Evolutionary conservation across 2,329 filamentous ascomycete species (phyloP), one percentile per base, ranked within the genome.

Genomic region (Cercospora beticola): DNA sequence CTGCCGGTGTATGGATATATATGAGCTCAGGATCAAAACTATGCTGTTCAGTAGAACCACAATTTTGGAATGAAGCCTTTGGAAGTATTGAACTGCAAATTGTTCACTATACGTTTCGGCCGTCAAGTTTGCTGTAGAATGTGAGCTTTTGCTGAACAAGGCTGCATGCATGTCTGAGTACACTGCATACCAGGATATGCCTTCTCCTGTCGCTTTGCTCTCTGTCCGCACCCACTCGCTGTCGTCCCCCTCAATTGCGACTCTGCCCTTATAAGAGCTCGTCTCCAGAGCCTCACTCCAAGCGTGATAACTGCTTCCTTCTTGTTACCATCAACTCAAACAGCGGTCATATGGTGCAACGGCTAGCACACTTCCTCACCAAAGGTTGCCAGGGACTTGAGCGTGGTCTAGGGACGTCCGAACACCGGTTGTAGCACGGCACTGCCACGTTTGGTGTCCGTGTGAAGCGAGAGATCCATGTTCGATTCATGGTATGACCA

Each of bases 281-380:
- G 21, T 54, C 23, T 54, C 49, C 18, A 54, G 9, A 14, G 18
- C 30, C n/a, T 21, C 28, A 5, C 4, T 3, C 21, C 58, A 61
- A 12, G 4, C 31, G 3, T 36, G 6, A 61, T 61, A 61, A n/a
- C 16, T n/a, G 36, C 36, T 33, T 2, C 58, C 2, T 8, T 61
- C 9, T 6, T 10, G 9, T 9, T 1, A 1, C 18, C n/a, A 9
- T 36, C n/a, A 14, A 18, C 7, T 40, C 9, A 0, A 33, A 33
- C 8, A 21, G 3, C 6, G 59, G 36, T 23, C 6, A 23, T n/a
- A 49, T 62, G 36, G 60, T 49, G 60, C 60, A 62, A 62, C 30
- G 40, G 40, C 33, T 54, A 62, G 60, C 60, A 62, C 40, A 30
- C 60, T 52, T 52, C 59, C 40, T n/a, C 33, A 46, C 36, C 12